phyloP scores from a whole-genome alignment of 129 eudicot genomes.

The Oenanthe sinensis region DNA sequence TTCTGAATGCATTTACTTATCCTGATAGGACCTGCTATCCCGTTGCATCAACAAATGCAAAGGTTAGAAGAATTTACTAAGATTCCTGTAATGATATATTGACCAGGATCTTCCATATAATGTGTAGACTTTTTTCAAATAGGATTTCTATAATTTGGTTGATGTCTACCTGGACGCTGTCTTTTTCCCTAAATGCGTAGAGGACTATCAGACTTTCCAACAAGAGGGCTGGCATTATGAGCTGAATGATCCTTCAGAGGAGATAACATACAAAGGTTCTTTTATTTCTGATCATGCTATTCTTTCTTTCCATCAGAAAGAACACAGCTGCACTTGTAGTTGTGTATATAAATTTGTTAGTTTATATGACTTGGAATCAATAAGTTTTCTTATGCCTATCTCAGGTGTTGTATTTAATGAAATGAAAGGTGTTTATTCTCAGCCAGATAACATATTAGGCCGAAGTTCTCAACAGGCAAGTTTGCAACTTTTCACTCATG shows the following conservation, averaged over 20 bases:
- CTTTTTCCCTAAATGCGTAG: slow-evolving; percentile 91
- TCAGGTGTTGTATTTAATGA: slow-evolving; percentile 98
- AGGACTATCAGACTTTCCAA: slow-evolving; percentile 80
- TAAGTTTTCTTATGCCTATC: slow-evolving; percentile 12
- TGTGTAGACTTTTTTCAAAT: slow-evolving; percentile 14
- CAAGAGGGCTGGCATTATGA: slow-evolving; percentile 99
- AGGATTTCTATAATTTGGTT: slow-evolving; percentile 97
- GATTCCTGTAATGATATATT: slow-evolving; percentile 5
- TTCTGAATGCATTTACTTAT: slow-evolving; percentile 91
- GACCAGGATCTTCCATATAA: slow-evolving; percentile 9
- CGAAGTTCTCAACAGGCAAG: slow-evolving; percentile 82
- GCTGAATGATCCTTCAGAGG: slow-evolving; percentile 88
- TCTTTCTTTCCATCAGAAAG: neutral
- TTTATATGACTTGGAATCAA: neutral
- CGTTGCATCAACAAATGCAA: slow-evolving; percentile 95
- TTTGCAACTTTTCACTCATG: neutral
- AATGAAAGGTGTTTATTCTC: slow-evolving; percentile 99
- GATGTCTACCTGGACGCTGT: slow-evolving; percentile 98
- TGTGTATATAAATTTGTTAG: slow-evolving; percentile 1
- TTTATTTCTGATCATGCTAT: neutral
- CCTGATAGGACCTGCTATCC: slow-evolving; percentile 99
- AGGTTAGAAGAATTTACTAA: slow-evolving; percentile 35
- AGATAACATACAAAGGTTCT: slow-evolving; percentile 82
- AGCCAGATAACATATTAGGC: slow-evolving; percentile 90
- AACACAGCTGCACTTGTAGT: neutral